Percentiles rank a stretch among this genome's conserved stretches.
phyloP scores from a whole-genome alignment of 2,329 filamentous ascomycete genomes.

The Keithomyces neogunnii region DNA sequence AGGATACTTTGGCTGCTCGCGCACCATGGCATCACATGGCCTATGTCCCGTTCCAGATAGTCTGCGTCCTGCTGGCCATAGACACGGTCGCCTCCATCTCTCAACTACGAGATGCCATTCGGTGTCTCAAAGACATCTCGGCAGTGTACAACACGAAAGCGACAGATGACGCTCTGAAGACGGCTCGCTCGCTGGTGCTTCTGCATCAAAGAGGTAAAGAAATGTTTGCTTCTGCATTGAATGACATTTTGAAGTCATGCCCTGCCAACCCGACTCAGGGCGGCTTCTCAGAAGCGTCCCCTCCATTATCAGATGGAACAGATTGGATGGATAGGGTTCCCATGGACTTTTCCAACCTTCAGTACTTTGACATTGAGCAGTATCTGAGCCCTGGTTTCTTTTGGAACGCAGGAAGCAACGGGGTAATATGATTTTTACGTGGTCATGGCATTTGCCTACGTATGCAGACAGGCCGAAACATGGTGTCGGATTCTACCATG shows the following conservation, averaged over 20 bases:
- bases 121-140: slow-evolving; percentile 31
- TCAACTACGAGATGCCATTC: slow-evolving; percentile 42
- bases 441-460: no score
- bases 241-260: slow-evolving; percentile 27
- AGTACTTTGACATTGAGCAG: slow-evolving; percentile 34
- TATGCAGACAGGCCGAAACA: no score
- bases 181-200: slow-evolving; percentile 43
- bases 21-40: slow-evolving; percentile 51
- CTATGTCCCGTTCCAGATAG: slow-evolving; percentile 50
- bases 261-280: slow-evolving; percentile 14
- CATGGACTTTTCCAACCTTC: slow-evolving; percentile 33
- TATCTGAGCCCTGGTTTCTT: slow-evolving; percentile 17
- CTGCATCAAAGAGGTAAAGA: slow-evolving; percentile 44
- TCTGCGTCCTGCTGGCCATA: slow-evolving; percentile 47
- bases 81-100: slow-evolving; percentile 40
- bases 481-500: no score
- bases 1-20: slow-evolving; percentile 32
- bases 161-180: slow-evolving; percentile 44
- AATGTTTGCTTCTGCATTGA: slow-evolving; percentile 28
- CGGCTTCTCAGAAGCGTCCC: not conserved
- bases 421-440: not conserved
- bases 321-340: slow-evolving; percentile 31
- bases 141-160: slow-evolving; percentile 35
- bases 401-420: slow-evolving; percentile 1
- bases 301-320: slow-evolving; percentile 6